Base-by-base conservation (phyloP, 2,329 filamentous ascomycete species). In the Coniochaeta ligniaria region DNA sequence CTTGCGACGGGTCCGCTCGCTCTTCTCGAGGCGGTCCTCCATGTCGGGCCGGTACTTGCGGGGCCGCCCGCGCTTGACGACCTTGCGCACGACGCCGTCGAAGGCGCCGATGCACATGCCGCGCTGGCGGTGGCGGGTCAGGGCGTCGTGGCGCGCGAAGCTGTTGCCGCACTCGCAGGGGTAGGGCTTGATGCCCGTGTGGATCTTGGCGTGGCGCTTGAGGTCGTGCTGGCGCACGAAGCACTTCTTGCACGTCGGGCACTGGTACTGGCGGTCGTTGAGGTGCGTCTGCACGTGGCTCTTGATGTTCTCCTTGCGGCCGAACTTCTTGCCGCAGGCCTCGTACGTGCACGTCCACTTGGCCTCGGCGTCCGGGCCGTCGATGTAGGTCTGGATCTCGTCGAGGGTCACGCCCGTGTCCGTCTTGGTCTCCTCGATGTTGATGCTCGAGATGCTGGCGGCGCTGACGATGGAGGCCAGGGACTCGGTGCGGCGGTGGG, bases 271-370 rank as follows among this genome's bases (percentile, higher is more conserved):
- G 56, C 95, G 85, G 73, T 99, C 95, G 69, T 96, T 95, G 65
- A 99, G 87, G 75, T 99, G 95, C 3, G 95, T 99, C 76, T 99
- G 95, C 16, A 99, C 91, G 73, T 99, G 95, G 0, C 93, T 96
- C 73, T 96, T 96, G 79, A 98, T 97, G 76, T 99, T 98, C 74
- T 99, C 95, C 74, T 97, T 96, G 67, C 95, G 86, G n/a, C 93
- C 94, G 71, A 99, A 98, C 59, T 87, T 85, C 74, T 96, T 96
- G 67, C 87, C 84, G 74, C 95, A 99, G 31, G 87, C 87, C 9
- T 91, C 81, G 61, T 78, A 93, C n/a, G 85, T 75, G 71, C 90
- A 95, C 7, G 87, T 79, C 88, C 89, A 95, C 74, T 92, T 92
- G 67, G 88, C 87, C 66, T 92, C 89, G n/a, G 74, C 72, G 67